phyloP scores from a whole-genome alignment of 441 rosid genomes.

The Eruca vesicaria region DNA sequence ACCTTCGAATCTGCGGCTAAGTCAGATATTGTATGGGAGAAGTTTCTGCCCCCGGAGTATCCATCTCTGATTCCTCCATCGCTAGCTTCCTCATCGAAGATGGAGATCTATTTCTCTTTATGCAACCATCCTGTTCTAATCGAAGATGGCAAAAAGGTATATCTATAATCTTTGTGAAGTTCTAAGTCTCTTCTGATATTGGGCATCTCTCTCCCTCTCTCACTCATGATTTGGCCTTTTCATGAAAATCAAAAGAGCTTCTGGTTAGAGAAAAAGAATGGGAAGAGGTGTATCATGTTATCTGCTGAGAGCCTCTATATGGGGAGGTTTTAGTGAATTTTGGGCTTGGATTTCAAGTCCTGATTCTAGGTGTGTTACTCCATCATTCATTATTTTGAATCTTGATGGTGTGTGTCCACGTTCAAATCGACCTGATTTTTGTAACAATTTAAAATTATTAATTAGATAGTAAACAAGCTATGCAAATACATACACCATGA shows the following conservation, averaged over 20 bases:
- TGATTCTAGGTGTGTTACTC: constrained; percentile 4
- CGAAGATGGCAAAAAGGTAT: constrained; percentile 54
- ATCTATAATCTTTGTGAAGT: neutral
- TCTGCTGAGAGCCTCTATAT: constrained; percentile 32
- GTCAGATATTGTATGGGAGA: constrained; percentile 62
- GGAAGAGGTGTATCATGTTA: constrained; percentile 40
- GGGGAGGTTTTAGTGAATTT: neutral
- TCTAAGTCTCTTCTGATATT: no score
- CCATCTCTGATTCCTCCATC: constrained; percentile 30
- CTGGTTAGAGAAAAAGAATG: constrained; percentile 26
- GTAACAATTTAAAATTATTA: no score
- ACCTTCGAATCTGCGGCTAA: constrained; percentile 44
- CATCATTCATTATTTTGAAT: no score
- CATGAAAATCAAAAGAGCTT: constrained; percentile 30
- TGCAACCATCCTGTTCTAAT: constrained; percentile 52
- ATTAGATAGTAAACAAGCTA: no score
- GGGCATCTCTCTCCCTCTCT: neutral
- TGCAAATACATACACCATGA: no score
- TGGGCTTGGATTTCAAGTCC: constrained; percentile 37
- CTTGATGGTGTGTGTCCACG: no score
- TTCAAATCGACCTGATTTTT: no score
- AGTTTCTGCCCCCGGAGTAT: constrained; percentile 51
- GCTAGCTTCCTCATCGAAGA: constrained; percentile 33
- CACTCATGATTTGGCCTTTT: neutral
- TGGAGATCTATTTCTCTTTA: constrained; percentile 51